Evolutionary conservation across 306 rosid genomes (phyloP).

Genomic region (Heteromeles arbutifolia): DNA sequence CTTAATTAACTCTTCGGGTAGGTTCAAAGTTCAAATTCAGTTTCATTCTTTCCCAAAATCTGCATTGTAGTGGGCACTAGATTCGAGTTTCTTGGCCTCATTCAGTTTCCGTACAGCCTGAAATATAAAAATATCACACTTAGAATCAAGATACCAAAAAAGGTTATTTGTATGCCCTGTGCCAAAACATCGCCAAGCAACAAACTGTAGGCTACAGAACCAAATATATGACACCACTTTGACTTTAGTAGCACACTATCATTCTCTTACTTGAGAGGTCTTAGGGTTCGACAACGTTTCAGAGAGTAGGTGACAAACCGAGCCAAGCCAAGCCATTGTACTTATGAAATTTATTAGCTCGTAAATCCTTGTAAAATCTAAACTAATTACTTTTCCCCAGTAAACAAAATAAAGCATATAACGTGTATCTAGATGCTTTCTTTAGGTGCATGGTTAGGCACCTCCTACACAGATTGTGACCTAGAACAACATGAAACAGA

Average conservation of each 20-base stretch:
- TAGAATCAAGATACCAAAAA: background rate
- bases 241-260: background rate
- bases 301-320: background rate
- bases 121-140: background rate
- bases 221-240: background rate
- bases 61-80: constrained; percentile 70
- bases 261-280: background rate
- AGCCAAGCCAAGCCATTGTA: background rate
- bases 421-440: background rate
- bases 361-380: background rate
- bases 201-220: background rate
- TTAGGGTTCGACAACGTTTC: background rate
- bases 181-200: background rate
- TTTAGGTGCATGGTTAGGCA: background rate
- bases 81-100: constrained; percentile 80
- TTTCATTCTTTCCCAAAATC: constrained; percentile 78
- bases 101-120: constrained; percentile 71
- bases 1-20: background rate
- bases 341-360: background rate
- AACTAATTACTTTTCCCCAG: background rate
- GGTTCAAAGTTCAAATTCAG: background rate
- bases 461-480: background rate
- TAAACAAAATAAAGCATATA: background rate
- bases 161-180: background rate
- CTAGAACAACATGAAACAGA: background rate